Percentiles rank a stretch among this genome's conserved stretches.
These are phyloP conservation scores for Macrophomina tecta DNA, from an alignment of 2,329 filamentous ascomycete genomes.

Conservation along the genomic window DNA sequence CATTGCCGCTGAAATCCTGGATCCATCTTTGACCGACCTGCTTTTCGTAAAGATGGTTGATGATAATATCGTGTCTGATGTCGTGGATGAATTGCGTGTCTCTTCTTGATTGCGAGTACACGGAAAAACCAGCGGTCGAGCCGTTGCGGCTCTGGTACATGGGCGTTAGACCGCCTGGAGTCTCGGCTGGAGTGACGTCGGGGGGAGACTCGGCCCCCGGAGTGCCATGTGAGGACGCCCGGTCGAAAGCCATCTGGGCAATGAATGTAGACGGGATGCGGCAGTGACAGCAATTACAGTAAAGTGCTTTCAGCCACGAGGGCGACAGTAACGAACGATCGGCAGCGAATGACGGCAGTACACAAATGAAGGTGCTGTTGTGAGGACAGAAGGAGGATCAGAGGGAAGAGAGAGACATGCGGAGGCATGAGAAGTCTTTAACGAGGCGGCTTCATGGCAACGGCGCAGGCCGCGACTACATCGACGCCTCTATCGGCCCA, in stretches of 20 bases:
- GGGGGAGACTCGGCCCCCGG: background rate
- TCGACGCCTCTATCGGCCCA: conserved; percentile 5
- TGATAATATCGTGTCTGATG: conserved; percentile 26
- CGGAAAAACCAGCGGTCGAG: conserved; percentile 9
- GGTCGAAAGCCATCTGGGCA: background rate
- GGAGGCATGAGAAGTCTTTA: conserved; percentile 13
- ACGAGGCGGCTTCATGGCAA: conserved; percentile 6
- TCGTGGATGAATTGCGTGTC: conserved; percentile 26
- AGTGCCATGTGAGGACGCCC: background rate
- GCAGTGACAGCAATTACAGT: background rate
- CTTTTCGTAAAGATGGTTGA: conserved; percentile 27
- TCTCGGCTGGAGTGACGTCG: background rate
- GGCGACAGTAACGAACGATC: background rate
- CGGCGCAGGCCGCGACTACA: background rate
- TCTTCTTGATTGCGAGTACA: conserved; percentile 14
- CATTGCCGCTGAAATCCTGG: conserved; percentile 19
- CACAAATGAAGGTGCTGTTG: background rate
- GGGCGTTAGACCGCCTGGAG: conserved; percentile 14
- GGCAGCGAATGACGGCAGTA: background rate
- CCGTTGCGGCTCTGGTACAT: conserved; percentile 23
- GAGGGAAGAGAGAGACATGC: background rate
- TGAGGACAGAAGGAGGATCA: background rate
- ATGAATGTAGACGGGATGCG: background rate
- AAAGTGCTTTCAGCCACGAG: background rate
- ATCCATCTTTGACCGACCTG: conserved; percentile 25